Conservation (phyloP, 257 asterid genomes). For the Solanum ossicruentum region DNA sequence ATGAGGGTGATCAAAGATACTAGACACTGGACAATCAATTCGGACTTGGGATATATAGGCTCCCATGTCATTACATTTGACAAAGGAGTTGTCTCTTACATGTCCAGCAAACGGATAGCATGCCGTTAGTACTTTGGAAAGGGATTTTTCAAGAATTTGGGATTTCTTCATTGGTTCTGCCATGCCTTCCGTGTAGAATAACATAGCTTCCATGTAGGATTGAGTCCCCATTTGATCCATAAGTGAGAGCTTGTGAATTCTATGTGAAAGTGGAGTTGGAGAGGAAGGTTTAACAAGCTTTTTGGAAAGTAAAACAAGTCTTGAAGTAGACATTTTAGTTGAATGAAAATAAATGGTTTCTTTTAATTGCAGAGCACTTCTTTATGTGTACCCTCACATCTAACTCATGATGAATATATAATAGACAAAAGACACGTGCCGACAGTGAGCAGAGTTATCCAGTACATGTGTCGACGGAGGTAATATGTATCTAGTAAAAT, state of each 20-base stretch:
- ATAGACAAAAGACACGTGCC: neutral
- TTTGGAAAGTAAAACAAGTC: neutral
- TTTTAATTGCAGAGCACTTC: neutral
- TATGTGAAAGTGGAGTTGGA: neutral
- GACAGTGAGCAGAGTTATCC: neutral
- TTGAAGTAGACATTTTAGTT: neutral
- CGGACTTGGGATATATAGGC: neutral
- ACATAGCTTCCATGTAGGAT: neutral
- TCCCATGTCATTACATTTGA: constrained; percentile 4
- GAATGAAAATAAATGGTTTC: neutral
- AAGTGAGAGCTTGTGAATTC: neutral
- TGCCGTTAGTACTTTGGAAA: neutral
- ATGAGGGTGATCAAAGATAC: neutral
- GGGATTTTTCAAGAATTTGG: neutral
- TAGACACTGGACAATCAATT: neutral
- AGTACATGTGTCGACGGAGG: too few species aligned
- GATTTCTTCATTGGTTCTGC: neutral
- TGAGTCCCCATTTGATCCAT: neutral
- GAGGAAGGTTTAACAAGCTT: neutral
- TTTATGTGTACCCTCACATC: neutral
- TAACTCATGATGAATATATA: neutral
- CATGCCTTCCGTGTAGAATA: neutral
- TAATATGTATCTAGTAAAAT: neutral
- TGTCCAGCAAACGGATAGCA: constrained; percentile 6
- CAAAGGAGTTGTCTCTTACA: neutral